Base-by-base conservation (phyloP, 306 rosid genomes). In the Vigna trinervia region DNA sequence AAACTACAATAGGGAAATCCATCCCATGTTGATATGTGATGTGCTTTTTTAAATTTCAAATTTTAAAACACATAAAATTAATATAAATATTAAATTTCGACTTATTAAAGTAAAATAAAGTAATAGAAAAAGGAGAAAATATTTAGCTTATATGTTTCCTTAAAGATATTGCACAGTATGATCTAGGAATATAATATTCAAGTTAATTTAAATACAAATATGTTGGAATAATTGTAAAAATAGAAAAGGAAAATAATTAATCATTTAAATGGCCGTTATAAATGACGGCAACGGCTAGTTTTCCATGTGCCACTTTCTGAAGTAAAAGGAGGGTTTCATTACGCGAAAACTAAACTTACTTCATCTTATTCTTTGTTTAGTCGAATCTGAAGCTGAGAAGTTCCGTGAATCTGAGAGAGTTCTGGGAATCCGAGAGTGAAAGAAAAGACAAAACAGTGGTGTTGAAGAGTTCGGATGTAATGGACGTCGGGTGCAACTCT, bases 401-500 rank as follows among this genome's bases (percentile, higher is more conserved):
- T 11, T 43, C 48, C 12, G 47, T 50, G 43, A 6, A 38, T 38
- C 43, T 1, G 9, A 38, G 8, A 36, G 43, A 7, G 43, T 38
- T 39, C 45, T 39, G 45, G 0, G 22, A 67, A 23, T 23, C 38
- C 23, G 63, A 23, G 10, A 59, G 17, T 12, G 19, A 28, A 36
- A 59, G 11, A 12, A 63, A 20, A 56, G 34, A 56, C 59, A 17
- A 53, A 23, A 17, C 69, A 47, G 12, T 26, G 14, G 6, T 41
- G 20, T 39, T 4, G 19, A 23, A 54, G 30, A 15, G n/a, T 73
- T 64, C 11, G 72, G 60, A 5, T 4, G 43, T 5, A 8, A 79
- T 91, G 98, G 97, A 91, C 75, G 85, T 86, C 28, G 87, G 84
- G 34, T 83, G 87, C 73, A 50, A 73, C 64, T 67, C 92, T 11